phyloP scores from a whole-genome alignment of 2,329 filamentous ascomycete species.

The Malbranchea zuffiana region DNA sequence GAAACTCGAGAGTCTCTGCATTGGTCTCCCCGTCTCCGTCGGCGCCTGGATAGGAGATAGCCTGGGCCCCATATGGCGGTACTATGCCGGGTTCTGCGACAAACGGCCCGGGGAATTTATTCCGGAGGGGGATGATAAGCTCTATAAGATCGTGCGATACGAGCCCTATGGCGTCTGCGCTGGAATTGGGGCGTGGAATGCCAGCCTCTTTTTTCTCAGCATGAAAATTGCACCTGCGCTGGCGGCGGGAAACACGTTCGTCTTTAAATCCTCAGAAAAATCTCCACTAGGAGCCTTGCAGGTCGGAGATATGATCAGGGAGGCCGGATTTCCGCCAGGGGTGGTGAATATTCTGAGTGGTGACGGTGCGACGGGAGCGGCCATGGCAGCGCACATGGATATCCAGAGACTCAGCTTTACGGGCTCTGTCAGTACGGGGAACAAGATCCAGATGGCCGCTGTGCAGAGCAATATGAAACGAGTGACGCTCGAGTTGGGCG shows the following conservation, averaged over 20 bases:
- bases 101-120: slow-evolving; percentile 21
- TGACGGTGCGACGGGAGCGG: slow-evolving; percentile 20
- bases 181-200: slow-evolving; percentile 24
- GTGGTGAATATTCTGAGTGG: slow-evolving; percentile 33
- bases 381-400: slow-evolving; percentile 29
- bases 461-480: slow-evolving; percentile 28
- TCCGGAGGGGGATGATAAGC: slow-evolving; percentile 11
- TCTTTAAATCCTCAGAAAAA: slow-evolving; percentile 38
- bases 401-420: slow-evolving; percentile 27
- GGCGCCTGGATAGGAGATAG: too few relatives aligned
- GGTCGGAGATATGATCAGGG: slow-evolving; percentile 28
- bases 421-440: slow-evolving; percentile 20
- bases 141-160: slow-evolving; percentile 18
- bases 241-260: slow-evolving; percentile 35
- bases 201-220: slow-evolving; percentile 15
- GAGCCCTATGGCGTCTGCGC: slow-evolving; percentile 23
- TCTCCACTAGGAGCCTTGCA: slow-evolving; percentile 30
- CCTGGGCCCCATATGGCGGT: too few relatives aligned
- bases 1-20: not conserved
- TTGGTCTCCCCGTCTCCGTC: not conserved
- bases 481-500: slow-evolving; percentile 26
- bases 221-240: slow-evolving; percentile 27
- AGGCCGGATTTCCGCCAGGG: slow-evolving; percentile 37
- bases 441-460: slow-evolving; percentile 34
- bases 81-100: slow-evolving; percentile 23